Base-by-base conservation (phyloP, 495 filamentous ascomycete genomes). In the Cladorrhinum samala region DNA sequence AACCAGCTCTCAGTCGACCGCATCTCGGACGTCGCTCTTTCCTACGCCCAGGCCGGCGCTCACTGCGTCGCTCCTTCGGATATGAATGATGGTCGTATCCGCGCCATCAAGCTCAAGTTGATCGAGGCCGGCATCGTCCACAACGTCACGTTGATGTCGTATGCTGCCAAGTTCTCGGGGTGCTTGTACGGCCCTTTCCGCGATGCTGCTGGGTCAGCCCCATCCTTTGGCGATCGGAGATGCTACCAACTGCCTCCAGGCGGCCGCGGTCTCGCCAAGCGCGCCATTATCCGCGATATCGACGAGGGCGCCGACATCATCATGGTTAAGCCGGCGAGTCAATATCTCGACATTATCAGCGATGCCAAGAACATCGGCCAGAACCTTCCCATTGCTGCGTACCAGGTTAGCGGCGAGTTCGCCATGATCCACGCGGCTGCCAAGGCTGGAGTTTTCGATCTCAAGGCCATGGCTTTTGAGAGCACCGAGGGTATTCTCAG, bases 371-470 rank as follows among this genome's bases (percentile, higher is more conserved):
- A 96, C 45, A 78, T 96, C 49, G 91, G 89, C 18, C 83, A 82
- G 56, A 88, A 96, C 70, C 74, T 97, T 63, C 93, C 93, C 14
- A 74, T 98, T 47, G 91, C 91, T 2, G 91, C 93, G 18, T 98
- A 98, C 65, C 93, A 98, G 67, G 93, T 98, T 44, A 91, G 86
- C 66, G 93, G 93, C 53, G 93, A 98, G 72, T 98, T 85, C 68
- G 91, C 93, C 38, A 98, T 97, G 94, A 95, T 98, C 44, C 89
- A 95, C 64, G 93, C 93, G 2, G 93, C 78, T 33, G 93, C 94
- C 18, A 93, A 94, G 69, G 91, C 93, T 9, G 93, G 93, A 0
- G 93, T 98, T n/a, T 98, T 97, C 65, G 91, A 95, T 68, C 73
- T 98, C 65, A 94, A 91, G 71, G 77, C 86, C 2, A 96, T 96